Evolutionary conservation across 495 filamentous ascomycete species (phyloP), one percentile per base, ranked within the genome.

Genomic region (Aspergillus incahuasiensis): DNA sequence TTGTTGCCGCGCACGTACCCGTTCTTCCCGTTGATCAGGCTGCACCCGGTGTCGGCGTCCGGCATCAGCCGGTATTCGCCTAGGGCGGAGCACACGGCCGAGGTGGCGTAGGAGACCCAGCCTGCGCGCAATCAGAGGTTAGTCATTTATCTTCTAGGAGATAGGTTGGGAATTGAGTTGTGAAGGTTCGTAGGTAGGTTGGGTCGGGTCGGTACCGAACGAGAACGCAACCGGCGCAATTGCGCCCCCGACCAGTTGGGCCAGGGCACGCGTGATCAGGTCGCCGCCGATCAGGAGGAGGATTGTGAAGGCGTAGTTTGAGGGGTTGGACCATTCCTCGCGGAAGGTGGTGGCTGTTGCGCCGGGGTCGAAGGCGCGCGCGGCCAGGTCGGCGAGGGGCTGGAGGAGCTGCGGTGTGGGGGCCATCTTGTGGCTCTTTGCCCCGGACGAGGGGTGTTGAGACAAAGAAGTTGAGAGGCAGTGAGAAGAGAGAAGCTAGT

Each of bases 221-320:
- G 76, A 81, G 61, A 84, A 83, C 3, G 69, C 64, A 5, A 83
- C 76, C 1, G 80, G 79, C 0, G 73, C 74, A 22, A 79, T 34
- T 5, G 15, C 15, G 0, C 30, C 28, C 4, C 63, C 62, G 5
- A 77, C 73, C 0, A 74, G 54, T 45, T 80, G 76, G 4, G 79
- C 79, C 16, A 82, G 63, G 4, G 80, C 80, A 18, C 56, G 57
- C 19, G 63, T 60, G 9, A 83, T 63, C n/a, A 82, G 63, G 47
- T 81, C 72, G 9, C 75, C 75, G n/a, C 80, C 79, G 45, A 82
- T 64, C 1, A 82, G 61, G 4, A 82, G 72, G 34, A 55, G 52
- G 22, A 55, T 55, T 0, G 52, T 55, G n/a, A 55, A 55, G 8
- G 52, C 52, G 28, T 55, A 55, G 15, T 55, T 55, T 0, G 52